These are phyloP conservation scores for Candida bentonensis DNA, from an alignment of 805 yeast species.

Conservation along the genomic window DNA sequence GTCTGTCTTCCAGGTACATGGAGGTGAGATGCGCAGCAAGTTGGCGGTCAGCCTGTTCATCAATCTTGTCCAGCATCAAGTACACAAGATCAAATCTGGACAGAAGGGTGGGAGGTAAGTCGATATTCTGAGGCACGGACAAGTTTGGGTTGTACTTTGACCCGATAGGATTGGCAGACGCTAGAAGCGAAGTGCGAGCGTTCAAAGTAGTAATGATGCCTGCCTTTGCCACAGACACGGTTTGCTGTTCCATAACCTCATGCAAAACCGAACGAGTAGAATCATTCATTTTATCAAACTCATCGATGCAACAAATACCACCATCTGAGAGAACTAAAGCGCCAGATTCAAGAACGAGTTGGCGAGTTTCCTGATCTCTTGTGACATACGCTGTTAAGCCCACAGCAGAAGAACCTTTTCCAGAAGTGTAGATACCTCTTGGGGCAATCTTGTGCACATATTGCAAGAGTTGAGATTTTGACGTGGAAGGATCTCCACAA, in stretches of 20 bases:
- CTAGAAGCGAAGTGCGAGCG: slow-evolving; percentile 90
- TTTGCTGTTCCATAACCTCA: slow-evolving; percentile 99
- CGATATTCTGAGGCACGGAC: slow-evolving; percentile 91
- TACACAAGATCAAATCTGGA: slow-evolving; percentile 94
- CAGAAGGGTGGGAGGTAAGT: slow-evolving; percentile 87
- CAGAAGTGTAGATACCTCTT: slow-evolving; percentile 94
- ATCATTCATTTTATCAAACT: slow-evolving; percentile 95
- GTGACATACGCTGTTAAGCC: slow-evolving; percentile 97
- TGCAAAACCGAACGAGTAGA: slow-evolving; percentile 88
- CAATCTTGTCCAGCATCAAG: slow-evolving; percentile 82
- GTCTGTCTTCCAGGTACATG: slow-evolving; percentile 80
- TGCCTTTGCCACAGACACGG: slow-evolving; percentile 95
- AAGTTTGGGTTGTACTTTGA: slow-evolving; percentile 89
- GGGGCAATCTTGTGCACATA: slow-evolving; percentile 97
- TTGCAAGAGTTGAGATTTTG: slow-evolving; percentile 86
- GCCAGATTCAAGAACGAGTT: slow-evolving; percentile 87
- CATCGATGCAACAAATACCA: slow-evolving; percentile 97
- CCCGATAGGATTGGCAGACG: slow-evolving; percentile 94
- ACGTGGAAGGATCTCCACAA: slow-evolving; percentile 98
- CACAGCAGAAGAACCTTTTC: slow-evolving; percentile 98
- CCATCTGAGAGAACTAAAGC: slow-evolving; percentile 95
- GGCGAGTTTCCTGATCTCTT: slow-evolving; percentile 85
- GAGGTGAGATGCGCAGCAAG: slow-evolving; percentile 83
- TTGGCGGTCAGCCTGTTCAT: slow-evolving; percentile 68
- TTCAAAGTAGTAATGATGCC: slow-evolving; percentile 95